Evolutionary conservation across 225 moss, liverwort and hornwort species (phyloP).

Genomic region (Neckera pumila): DNA sequence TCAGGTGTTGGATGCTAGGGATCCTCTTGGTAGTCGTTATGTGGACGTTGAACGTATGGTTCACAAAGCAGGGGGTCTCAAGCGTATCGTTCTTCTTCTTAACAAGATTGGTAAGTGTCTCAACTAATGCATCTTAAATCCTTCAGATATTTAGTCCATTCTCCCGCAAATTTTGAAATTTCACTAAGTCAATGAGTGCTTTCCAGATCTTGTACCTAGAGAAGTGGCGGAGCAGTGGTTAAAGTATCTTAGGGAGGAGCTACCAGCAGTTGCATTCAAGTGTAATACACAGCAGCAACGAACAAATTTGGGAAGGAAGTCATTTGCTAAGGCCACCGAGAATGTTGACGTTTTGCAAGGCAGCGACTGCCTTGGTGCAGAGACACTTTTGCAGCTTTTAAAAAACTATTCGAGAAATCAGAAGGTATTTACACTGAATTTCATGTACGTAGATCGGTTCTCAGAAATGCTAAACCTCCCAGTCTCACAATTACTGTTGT

Average conservation of each 20-base stretch:
- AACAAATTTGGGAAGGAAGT: conserved; percentile 68
- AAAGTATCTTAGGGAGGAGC: conserved; percentile 76
- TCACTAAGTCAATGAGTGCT: not conserved
- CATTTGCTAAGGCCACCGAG: conserved; percentile 44
- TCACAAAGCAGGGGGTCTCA: conserved; percentile 74
- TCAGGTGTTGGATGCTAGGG: conserved; percentile 92
- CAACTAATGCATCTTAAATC: not conserved
- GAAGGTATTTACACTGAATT: conserved; percentile 31
- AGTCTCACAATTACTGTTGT: not conserved
- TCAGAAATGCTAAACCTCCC: not conserved
- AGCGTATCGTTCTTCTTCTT: conserved; percentile 74
- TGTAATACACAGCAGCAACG: conserved; percentile 89
- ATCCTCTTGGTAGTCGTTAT: conserved; percentile 93
- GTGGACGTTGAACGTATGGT: conserved; percentile 91
- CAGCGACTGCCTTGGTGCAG: conserved; percentile 87
- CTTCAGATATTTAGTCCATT: not conserved
- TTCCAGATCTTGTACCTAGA: conserved; percentile 78
- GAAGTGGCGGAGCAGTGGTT: conserved; percentile 90
- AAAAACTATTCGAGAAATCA: conserved; percentile 96
- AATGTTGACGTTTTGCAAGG: conserved; percentile 40
- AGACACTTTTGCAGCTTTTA: conserved; percentile 76
- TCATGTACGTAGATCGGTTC: not conserved
- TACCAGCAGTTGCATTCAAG: conserved; percentile 91
- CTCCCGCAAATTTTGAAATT: not conserved
- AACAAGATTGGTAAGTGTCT: conserved; percentile 69